Evolutionary conservation across 2,329 filamentous ascomycete genomes (phyloP).

Genomic region (Pseudopyricularia cyperi): DNA sequence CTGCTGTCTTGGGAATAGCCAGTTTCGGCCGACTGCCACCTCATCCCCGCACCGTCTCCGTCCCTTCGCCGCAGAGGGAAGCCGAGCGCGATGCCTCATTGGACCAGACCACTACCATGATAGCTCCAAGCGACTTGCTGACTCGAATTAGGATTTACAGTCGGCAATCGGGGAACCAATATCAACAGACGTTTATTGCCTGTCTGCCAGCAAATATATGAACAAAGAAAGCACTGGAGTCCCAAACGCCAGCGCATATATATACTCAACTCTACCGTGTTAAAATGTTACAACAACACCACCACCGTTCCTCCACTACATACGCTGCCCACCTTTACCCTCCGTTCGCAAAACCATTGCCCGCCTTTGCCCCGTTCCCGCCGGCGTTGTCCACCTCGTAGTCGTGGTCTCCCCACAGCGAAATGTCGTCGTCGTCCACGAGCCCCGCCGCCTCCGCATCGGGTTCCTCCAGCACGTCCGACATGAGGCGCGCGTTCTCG

Average conservation of each 20-base stretch:
- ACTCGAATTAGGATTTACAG: too few species aligned
- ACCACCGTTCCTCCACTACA: neutral
- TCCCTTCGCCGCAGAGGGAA: too few species aligned
- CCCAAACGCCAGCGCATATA: neutral
- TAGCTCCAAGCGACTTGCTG: too few species aligned
- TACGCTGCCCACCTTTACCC: neutral
- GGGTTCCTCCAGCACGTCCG: conserved; percentile 15
- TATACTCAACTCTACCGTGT: neutral
- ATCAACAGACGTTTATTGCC: neutral
- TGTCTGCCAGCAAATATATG: neutral
- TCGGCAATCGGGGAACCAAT: too few species aligned
- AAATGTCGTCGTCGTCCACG: conserved; percentile 47
- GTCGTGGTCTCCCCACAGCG: conserved; percentile 37
- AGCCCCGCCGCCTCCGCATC: conserved; percentile 38
- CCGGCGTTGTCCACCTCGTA: conserved; percentile 10
- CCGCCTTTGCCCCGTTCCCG: neutral
- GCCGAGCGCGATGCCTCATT: too few species aligned
- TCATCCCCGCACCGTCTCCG: too few species aligned
- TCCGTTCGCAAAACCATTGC: neutral
- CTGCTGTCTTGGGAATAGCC: neutral
- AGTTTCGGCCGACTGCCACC: too few species aligned
- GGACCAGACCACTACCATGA: too few species aligned
- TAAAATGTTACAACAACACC: neutral
- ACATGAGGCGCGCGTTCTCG: conserved; percentile 10
- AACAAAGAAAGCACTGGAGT: neutral